Base-by-base conservation (phyloP, 306 rosid genomes). In the Glycyrrhiza uralensis region DNA sequence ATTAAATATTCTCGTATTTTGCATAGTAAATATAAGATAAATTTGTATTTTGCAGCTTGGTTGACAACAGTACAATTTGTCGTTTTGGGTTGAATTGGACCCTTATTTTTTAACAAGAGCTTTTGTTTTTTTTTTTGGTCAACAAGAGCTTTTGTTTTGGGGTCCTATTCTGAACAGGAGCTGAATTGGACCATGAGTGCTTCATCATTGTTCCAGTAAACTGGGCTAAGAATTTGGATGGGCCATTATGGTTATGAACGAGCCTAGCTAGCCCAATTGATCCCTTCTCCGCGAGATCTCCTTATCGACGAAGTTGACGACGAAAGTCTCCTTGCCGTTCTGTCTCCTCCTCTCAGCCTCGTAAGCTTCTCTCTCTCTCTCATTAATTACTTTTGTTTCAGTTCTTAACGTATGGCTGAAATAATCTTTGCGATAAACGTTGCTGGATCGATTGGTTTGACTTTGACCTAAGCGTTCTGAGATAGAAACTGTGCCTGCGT, bases 201-300 rank as follows among this genome's bases (percentile, higher is more conserved):
- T n/a, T n/a, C n/a, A n/a, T n/a, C n/a, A n/a, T n/a, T n/a, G n/a
- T n/a, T n/a, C n/a, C n/a, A n/a, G n/a, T n/a, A n/a, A n/a, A n/a
- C n/a, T n/a, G 72, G 79, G 79, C 61, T 51, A 17, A 14, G 7
- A 50, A 5, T 51, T 55, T 2, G 6, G 26, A 20, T 60, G 79
- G 72, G 66, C 79, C 79, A 36, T 15, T 8, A 1, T 29, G 3
- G 10, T 19, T 56, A 2, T 4, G 23, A 12, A 12, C 30, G 45
- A 29, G 47, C 58, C n/a, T 55, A n/a, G n/a, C n/a, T n/a, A 72
- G 71, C 18, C 61, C 71, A 23, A 7, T 11, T 61, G 52, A 2
- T 60, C 72, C 64, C 59, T 32, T 52, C 76, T 74, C 77, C 63
- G 84, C 68, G 51, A 80, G 84, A 80, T 80, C 84, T 66, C 72